Conservation (phyloP, 225 moss, liverwort and hornwort species). For the Ulota crispa region DNA sequence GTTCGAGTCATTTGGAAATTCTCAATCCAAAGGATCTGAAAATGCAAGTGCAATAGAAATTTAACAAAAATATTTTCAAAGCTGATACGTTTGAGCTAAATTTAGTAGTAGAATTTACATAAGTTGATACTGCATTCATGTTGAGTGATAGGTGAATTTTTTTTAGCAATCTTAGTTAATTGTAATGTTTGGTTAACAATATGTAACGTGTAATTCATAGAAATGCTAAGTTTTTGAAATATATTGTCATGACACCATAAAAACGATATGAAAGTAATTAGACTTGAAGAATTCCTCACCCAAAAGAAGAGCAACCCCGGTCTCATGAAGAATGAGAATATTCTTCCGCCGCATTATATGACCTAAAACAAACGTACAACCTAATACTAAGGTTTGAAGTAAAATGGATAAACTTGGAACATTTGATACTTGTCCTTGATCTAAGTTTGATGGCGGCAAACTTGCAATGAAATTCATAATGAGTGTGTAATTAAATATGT, state of each 20-base stretch:
- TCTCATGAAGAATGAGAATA: constrained; percentile 80
- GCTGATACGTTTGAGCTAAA: not conserved
- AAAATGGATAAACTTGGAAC: constrained; percentile 83
- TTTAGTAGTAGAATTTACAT: not conserved
- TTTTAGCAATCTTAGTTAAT: not conserved
- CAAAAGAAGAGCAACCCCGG: constrained; percentile 77
- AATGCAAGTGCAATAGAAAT: not conserved
- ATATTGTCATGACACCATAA: fast-evolving
- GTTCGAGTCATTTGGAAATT: not conserved
- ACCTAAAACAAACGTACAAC: constrained; percentile 71
- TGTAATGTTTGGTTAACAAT: fast-evolving
- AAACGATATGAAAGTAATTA: not conserved
- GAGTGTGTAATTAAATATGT: not conserved
- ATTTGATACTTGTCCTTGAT: constrained; percentile 23
- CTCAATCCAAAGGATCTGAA: fast-evolving
- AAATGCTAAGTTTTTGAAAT: not conserved
- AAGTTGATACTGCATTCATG: not conserved
- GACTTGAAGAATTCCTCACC: constrained; percentile 33
- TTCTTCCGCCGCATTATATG: constrained; percentile 75
- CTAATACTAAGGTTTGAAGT: constrained; percentile 75
- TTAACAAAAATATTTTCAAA: not conserved
- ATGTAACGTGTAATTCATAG: not conserved
- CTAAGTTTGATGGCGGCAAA: not conserved
- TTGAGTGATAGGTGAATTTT: not conserved
- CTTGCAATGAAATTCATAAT: constrained; percentile 26